phyloP scores from a whole-genome alignment of 208 protist genomes.

The Trypanosoma caninum region DNA sequence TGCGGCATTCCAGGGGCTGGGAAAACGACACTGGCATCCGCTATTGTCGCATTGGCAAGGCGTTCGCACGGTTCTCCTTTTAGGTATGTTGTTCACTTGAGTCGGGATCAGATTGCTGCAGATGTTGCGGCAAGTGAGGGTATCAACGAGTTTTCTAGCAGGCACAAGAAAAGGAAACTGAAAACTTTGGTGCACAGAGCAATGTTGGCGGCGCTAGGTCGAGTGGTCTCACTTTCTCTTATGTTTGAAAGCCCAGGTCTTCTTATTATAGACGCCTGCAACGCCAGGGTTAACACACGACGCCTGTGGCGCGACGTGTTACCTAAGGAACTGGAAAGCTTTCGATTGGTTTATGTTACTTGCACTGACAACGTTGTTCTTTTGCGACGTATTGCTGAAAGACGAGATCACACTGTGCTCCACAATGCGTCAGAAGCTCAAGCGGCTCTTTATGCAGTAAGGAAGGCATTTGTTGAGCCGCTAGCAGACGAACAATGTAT shows the following conservation, averaged over 20 bases:
- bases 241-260: constrained; percentile 44
- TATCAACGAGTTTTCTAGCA: constrained; percentile 48
- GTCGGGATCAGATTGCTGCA: constrained; percentile 46
- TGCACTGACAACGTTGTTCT: constrained; percentile 39
- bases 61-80: constrained; percentile 27
- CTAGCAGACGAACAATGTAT: constrained; percentile 30
- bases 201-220: constrained; percentile 1
- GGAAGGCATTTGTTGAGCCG: constrained; percentile 46
- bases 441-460: constrained; percentile 61
- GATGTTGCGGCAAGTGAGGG: constrained; percentile 28
- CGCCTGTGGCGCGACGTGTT: constrained; percentile 19
- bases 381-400: constrained; percentile 29
- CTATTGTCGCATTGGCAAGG: constrained; percentile 14
- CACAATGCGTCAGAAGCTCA: constrained; percentile 46
- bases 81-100: constrained; percentile 43
- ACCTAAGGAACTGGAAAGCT: constrained; percentile 16
- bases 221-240: constrained; percentile 26
- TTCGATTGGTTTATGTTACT: constrained; percentile 41
- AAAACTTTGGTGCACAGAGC: constrained; percentile 19
- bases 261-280: constrained; percentile 80
- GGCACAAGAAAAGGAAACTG: constrained; percentile 64
- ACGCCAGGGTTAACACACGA: constrained; percentile 31
- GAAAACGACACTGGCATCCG: constrained; percentile 50
- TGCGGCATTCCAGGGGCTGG: constrained; percentile 69
- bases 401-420: constrained; percentile 45